These are phyloP conservation scores for Penicillium sclerotigenum DNA, from an alignment of 2,329 filamentous ascomycete genomes.

Conservation along the genomic window DNA sequence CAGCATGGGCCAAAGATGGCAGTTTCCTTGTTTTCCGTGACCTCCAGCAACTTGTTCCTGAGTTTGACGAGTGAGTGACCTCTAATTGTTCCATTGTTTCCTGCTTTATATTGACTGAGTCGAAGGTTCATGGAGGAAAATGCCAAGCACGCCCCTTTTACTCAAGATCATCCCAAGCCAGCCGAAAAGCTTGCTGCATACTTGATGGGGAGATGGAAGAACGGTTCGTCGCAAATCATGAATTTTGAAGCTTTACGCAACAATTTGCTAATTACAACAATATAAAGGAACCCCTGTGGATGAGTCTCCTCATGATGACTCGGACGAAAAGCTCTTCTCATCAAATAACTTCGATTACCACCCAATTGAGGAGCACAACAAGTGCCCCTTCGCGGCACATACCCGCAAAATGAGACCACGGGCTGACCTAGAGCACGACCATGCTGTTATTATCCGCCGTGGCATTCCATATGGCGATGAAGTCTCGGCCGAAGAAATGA, in stretches of 20 bases:
- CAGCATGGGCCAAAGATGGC: slow-evolving; percentile 44
- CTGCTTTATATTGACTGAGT: not conserved
- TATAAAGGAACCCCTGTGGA: slow-evolving; percentile 35
- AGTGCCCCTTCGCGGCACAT: slow-evolving; percentile 49
- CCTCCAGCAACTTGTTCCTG: slow-evolving; percentile 46
- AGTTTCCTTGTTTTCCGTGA: slow-evolving; percentile 48
- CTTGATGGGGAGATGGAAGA: slow-evolving; percentile 47
- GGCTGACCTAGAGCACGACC: slow-evolving; percentile 31
- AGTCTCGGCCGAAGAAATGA: slow-evolving; percentile 35
- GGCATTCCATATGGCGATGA: slow-evolving; percentile 47
- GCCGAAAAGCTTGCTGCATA: slow-evolving; percentile 40
- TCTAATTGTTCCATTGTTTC: not conserved
- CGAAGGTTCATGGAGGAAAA: slow-evolving; percentile 36
- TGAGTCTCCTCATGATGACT: slow-evolving; percentile 29
- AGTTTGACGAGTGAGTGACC: slow-evolving; percentile 36
- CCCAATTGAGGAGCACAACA: slow-evolving; percentile 27
- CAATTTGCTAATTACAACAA: not conserved
- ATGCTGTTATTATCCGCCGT: slow-evolving; percentile 43
- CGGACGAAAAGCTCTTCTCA: slow-evolving; percentile 32
- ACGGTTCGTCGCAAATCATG: slow-evolving; percentile 24
- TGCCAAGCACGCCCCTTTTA: slow-evolving; percentile 15
- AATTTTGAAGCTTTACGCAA: too few relatives aligned
- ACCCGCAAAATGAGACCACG: slow-evolving; percentile 49
- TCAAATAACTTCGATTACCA: slow-evolving; percentile 43
- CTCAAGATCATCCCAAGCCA: slow-evolving; percentile 19